phyloP scores from a whole-genome alignment of 495 filamentous ascomycete genomes.

The Penicillium waksmanii region DNA sequence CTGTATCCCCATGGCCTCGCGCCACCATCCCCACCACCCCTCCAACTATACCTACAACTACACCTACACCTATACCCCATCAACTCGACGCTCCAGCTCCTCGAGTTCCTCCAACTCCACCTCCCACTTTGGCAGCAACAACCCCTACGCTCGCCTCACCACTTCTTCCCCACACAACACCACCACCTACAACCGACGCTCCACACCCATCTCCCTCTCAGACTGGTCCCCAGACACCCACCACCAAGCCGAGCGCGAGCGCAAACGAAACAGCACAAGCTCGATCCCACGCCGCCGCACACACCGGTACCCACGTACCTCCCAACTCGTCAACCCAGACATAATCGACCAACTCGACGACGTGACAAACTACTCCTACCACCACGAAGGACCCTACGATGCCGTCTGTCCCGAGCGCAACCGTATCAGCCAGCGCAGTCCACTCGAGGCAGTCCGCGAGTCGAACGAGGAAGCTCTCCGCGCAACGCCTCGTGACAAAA shows the following conservation, averaged over 20 bases:
- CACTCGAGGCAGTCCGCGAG: slow-evolving; percentile 74
- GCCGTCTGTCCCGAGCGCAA: slow-evolving; percentile 77
- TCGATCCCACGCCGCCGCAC: slow-evolving; percentile 21
- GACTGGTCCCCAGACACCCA: slow-evolving; percentile 21
- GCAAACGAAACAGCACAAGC: slow-evolving; percentile 21
- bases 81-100: slow-evolving; percentile 13
- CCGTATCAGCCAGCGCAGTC: slow-evolving; percentile 59
- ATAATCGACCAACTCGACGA: slow-evolving; percentile 79
- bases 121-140: slow-evolving; percentile 34
- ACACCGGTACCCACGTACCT: slow-evolving; percentile 56
- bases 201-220: slow-evolving; percentile 30
- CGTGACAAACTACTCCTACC: slow-evolving; percentile 64
- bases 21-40: slow-evolving; percentile 33
- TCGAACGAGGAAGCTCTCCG: slow-evolving; percentile 78
- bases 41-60: slow-evolving; percentile 18
- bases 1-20: slow-evolving; percentile 29
- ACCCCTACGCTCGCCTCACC: slow-evolving; percentile 42
- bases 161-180: slow-evolving; percentile 33
- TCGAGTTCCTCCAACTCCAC: background rate
- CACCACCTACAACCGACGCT: slow-evolving; percentile 17
- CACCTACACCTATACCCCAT: background rate
- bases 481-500: slow-evolving; percentile 81
- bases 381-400: slow-evolving; percentile 93
- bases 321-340: slow-evolving; percentile 70
- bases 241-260: slow-evolving; percentile 31